Evolutionary conservation across 2,329 filamentous ascomycete genomes (phyloP), one percentile per base, ranked within the genome.

Genomic region (Beauveria sp.): DNA sequence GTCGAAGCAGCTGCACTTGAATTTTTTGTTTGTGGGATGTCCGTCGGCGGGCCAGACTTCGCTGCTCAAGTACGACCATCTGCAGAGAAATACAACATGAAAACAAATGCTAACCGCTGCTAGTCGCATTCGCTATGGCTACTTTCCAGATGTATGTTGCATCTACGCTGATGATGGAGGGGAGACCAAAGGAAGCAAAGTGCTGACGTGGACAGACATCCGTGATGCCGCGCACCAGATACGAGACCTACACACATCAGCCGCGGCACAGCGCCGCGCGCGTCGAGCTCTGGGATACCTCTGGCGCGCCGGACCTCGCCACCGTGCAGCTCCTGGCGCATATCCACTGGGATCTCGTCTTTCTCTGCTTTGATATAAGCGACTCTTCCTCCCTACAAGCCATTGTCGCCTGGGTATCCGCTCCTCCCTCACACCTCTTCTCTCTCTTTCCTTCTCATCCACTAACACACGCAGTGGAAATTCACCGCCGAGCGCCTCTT

Each of bases 241-340:
- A 72, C 50, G 74, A 76, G 56, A 72, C 70, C 0, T 76, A 75
- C 60, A 64, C 66, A 47, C 68, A 65, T 37, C 66, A 71, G 16
- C 41, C 63, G 2, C 70, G 69, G 62, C 46, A 61, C 30, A 65
- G 68, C 43, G 65, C 67, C 48, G 68, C 67, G 1, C 67, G 66
- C 61, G 63, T 73, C 55, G 74, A 76, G 66, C 60, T 75, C 61
- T 76, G 73, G 74, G 74, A 76, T 62, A 76, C 72, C 63, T 76
- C 74, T 28, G 74, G 74, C 64, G 69, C 71, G 26, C 70, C 71
- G 3, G 74, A 76, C 50, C 66, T 76, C 40, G 70, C 69, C 52
- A 72, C 68, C 2, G 69, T 76, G 7, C 66, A 71, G 52, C 67
- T 67, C 5, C 59, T 76, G 34, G 69, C 70, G 22, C 74, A 74